Evolutionary conservation across 176 grass and related monocot genomes (phyloP).

Genomic region (Aechmea fasciata): DNA sequence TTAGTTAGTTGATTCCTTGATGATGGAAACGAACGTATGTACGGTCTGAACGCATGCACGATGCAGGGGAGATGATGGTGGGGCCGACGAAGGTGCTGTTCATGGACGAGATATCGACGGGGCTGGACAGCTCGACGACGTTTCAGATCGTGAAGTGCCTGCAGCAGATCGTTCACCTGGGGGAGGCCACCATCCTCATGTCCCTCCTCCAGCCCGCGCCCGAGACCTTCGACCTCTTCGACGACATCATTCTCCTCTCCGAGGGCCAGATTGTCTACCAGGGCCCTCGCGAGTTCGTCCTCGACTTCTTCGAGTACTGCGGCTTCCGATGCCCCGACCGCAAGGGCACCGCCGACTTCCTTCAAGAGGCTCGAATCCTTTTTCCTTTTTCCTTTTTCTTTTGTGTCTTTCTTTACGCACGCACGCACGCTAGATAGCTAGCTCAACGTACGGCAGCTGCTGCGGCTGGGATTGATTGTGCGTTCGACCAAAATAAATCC

Average conservation of each 20-base stretch:
- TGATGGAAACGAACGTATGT: too few relatives aligned
- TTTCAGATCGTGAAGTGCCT: conserved; percentile 95
- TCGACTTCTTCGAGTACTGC: conserved; percentile 71
- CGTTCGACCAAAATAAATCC: background rate
- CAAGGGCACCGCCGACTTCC: conserved; percentile 97
- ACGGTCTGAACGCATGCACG: background rate
- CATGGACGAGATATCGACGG: conserved; percentile 99
- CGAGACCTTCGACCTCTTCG: conserved; percentile 89
- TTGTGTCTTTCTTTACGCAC: too few relatives aligned
- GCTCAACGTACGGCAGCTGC: too few relatives aligned
- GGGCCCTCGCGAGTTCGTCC: conserved; percentile 62
- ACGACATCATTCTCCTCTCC: conserved; percentile 87
- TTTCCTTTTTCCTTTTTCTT: too few relatives aligned
- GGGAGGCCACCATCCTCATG: conserved; percentile 96
- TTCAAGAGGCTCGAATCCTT: conserved; percentile 50
- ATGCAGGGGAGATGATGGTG: conserved; percentile 91
- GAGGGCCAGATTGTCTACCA: conserved; percentile 99
- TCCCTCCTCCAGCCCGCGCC: conserved; percentile 98
- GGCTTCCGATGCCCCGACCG: conserved; percentile 77
- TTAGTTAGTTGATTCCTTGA: too few relatives aligned
- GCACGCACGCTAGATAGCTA: too few relatives aligned
- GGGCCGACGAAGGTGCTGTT: conserved; percentile 91
- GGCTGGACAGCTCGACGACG: conserved; percentile 91
- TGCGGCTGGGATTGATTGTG: background rate
- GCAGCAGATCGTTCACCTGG: conserved; percentile 94